Base-by-base conservation (phyloP, 306 rosid species). In the Adenanthera pavonina region DNA sequence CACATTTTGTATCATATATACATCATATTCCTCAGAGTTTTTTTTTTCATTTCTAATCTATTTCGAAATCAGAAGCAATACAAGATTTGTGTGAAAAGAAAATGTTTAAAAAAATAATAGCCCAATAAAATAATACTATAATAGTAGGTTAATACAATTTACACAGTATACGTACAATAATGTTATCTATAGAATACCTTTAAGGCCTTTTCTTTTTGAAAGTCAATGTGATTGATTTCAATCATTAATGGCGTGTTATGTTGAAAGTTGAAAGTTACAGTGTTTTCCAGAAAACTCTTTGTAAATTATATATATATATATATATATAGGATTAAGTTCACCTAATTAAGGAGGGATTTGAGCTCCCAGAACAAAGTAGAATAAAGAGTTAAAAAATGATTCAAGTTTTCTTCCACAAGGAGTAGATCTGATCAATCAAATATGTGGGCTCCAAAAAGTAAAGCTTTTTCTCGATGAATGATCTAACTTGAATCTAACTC, bases 201-300 rank as follows among this genome's bases (percentile, higher is more conserved):
- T 7, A 48, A 53, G 46, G 19, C 8, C 56, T 5, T 19, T 46
- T 44, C 20, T 1, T 49, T 13, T 49, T 7, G 9, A 51, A 34
- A 48, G 76, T 72, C 62, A 51, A 72, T 47, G 16, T 16, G 30
- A 49, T 49, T 47, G 75, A 48, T 35, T 72, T 51, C 62, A 72
- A 72, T 51, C 44, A 49, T 3, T 74, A 74, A 74, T 74, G 14
- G 40, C 78, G 78, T 43, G 44, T 44, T 6, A 33, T 43, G 2
- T 41, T 59, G 46, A n/a, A 57, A 40, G 72, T 75, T 75, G 25
- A 5, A 30, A 30, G 43, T 72, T 38, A 25, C 35, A 8, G 36
- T 17, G 65, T 35, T 72, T 72, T 72, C 77, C 56, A 72, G 77
- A 51, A 52, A 35, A 30, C 30, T 72, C 7, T 30, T 16, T 3